Conservation (phyloP, 2,329 filamentous ascomycete species). For the Madurella fahalii region DNA sequence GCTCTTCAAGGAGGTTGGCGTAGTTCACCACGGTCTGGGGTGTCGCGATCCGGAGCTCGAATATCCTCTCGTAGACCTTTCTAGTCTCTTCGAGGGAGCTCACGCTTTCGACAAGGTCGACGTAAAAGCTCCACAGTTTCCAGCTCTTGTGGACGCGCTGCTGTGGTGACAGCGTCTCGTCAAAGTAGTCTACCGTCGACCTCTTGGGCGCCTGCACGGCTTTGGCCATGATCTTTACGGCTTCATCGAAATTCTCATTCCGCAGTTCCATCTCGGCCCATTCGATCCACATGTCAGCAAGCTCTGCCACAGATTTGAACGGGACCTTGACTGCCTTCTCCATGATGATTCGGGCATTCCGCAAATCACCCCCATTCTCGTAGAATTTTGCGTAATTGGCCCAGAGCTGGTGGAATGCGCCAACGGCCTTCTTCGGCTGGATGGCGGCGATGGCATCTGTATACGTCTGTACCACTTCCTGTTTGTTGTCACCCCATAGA, state of each 20-base stretch:
- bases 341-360: conserved; percentile 86
- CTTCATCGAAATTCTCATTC: conserved; percentile 92
- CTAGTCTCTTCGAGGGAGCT: conserved; percentile 85
- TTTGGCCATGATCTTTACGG: conserved; percentile 93
- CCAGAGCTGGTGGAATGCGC: conserved; percentile 93
- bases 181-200: conserved; percentile 99
- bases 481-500: conserved; percentile 89
- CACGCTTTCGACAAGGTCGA: conserved; percentile 94
- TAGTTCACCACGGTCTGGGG: conserved; percentile 99
- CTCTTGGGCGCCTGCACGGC: conserved; percentile 94
- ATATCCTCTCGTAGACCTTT: conserved; percentile 94
- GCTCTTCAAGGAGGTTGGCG: conserved; percentile 88
- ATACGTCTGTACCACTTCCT: conserved; percentile 89
- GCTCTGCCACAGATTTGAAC: conserved; percentile 93
- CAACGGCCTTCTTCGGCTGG: conserved; percentile 88
- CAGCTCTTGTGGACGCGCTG: conserved; percentile 98
- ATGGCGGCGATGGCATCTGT: conserved; percentile 91
- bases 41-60: conserved; percentile 95
- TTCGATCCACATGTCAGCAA: conserved; percentile 98
- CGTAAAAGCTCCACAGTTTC: conserved; percentile 99
- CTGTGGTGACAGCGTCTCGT: conserved; percentile 88
- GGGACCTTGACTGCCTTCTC: conserved; percentile 97
- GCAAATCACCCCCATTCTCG: conserved; percentile 78
- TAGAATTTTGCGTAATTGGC: conserved; percentile 97
- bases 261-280: conserved; percentile 98